phyloP scores from a whole-genome alignment of 495 filamentous ascomycete species.

The Penicillium diatomitis region DNA sequence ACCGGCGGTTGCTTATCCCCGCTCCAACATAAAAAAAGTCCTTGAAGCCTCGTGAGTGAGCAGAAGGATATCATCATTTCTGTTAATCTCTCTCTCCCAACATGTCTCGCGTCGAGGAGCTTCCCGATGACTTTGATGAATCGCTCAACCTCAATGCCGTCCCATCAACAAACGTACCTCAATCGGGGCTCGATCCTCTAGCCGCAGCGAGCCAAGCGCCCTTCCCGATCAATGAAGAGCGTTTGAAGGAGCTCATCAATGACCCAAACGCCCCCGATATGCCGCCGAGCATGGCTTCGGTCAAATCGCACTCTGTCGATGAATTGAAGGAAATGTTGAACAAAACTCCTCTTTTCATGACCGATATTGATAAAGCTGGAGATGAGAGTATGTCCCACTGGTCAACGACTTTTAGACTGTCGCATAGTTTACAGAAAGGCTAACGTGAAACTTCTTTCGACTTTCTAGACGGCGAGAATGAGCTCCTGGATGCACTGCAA shows the following conservation, averaged over 20 bases:
- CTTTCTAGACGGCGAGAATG: conserved; percentile 50
- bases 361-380: conserved; percentile 62
- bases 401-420: neutral
- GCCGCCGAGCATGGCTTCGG: conserved; percentile 50
- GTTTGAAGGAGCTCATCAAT: conserved; percentile 23
- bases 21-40: conserved; percentile 7
- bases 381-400: conserved; percentile 37
- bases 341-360: conserved; percentile 90
- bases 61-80: too few species aligned
- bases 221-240: conserved; percentile 37
- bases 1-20: conserved; percentile 5
- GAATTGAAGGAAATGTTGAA: conserved; percentile 70
- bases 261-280: conserved; percentile 32
- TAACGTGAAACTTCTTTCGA: neutral
- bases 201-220: conserved; percentile 26
- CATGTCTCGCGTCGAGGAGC: conserved; percentile 42
- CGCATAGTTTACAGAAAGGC: neutral
- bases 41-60: neutral
- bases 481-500: conserved; percentile 73
- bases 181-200: conserved; percentile 16
- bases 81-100: neutral
- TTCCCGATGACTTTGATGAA: conserved; percentile 42
- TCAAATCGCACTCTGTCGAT: conserved; percentile 53
- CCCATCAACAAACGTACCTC: conserved; percentile 4
- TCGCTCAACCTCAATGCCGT: conserved; percentile 26